Percentiles rank a stretch among this genome's conserved stretches.
phyloP scores from a whole-genome alignment of 202 grass and related monocot genomes.

The Carex sylvatica region DNA sequence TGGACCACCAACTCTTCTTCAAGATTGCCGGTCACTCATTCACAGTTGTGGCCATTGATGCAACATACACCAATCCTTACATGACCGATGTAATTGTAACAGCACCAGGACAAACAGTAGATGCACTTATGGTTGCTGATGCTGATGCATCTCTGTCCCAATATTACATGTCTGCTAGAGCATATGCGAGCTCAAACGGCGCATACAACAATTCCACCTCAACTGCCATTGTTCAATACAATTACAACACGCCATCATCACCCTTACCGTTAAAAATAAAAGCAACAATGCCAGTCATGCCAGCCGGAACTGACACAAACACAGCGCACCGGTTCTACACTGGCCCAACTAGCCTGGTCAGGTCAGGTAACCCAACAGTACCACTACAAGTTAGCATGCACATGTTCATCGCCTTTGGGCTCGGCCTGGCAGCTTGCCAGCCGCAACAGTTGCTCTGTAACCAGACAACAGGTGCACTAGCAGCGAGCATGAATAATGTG shows the following conservation, averaged over 20 bases:
- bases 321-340: constrained; percentile 59
- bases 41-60: constrained; percentile 61
- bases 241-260: constrained; percentile 13
- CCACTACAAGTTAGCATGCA: constrained; percentile 46
- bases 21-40: constrained; percentile 65
- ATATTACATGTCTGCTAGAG: constrained; percentile 59
- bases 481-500: constrained; percentile 76
- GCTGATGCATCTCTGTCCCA: constrained; percentile 32
- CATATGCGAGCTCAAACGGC: constrained; percentile 28
- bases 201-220: constrained; percentile 38
- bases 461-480: constrained; percentile 25
- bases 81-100: constrained; percentile 61
- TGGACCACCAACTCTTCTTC: constrained; percentile 72
- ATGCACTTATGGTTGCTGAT: constrained; percentile 50
- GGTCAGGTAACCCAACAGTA: constrained; percentile 39
- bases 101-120: constrained; percentile 70
- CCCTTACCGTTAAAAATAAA: background rate
- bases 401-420: constrained; percentile 61
- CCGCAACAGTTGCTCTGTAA: constrained; percentile 45
- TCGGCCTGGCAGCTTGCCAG: constrained; percentile 49
- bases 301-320: constrained; percentile 33
- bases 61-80: constrained; percentile 56
- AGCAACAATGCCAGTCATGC: constrained; percentile 60
- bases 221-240: constrained; percentile 52
- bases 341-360: constrained; percentile 28